Base-by-base conservation (phyloP, 768 basidiomycete genomes). In the Ephemerocybe angulata region DNA sequence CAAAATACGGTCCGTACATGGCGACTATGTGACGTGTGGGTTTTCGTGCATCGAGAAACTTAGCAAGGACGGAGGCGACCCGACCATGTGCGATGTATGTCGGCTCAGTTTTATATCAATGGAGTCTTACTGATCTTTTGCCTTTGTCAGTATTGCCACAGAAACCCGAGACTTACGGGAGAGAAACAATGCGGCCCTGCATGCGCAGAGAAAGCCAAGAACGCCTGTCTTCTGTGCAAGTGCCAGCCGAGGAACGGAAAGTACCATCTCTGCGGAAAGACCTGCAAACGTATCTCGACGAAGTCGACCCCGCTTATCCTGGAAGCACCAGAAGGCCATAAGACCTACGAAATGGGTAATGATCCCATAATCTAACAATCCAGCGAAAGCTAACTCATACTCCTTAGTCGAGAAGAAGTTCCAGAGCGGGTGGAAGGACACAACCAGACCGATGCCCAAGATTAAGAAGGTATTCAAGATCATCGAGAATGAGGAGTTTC, bases 401-500 rank as follows among this genome's bases (percentile, higher is more conserved):
- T 37, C 21, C 25, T 19, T 37, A 70, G 67, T 69, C 42, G 60
- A 64, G 38, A 62, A 60, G 28, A 67, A 67, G 46, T 71, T 71
- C 50, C 55, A 60, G 24, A 57, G 24, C 5, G 56, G 63, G 1
- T 71, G 68, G 68, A 66, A 64, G 38, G 21, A n/a, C 50, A 41
- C 25, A 3, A 52, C 58, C 4, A 40, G 52, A 27, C 63, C 66
- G 15, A 21, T 57, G 0, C 58, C 58, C 2, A 40, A 28, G 12
- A 58, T 71, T 47, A 66, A 62, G 54, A 63, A 60, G 19, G 59
- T 71, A 4, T 69, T 63, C 58, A 69, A 68, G 58, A 65, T 71
- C 19, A 62, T 69, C 11, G 68, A 69, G 53, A 60, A 57, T 52
- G 59, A 54, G 22, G 56, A 50, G 11, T 62, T 66, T 28, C 52